phyloP scores from a whole-genome alignment of 2,329 filamentous ascomycete species.

The Aureobasidium sp. region DNA sequence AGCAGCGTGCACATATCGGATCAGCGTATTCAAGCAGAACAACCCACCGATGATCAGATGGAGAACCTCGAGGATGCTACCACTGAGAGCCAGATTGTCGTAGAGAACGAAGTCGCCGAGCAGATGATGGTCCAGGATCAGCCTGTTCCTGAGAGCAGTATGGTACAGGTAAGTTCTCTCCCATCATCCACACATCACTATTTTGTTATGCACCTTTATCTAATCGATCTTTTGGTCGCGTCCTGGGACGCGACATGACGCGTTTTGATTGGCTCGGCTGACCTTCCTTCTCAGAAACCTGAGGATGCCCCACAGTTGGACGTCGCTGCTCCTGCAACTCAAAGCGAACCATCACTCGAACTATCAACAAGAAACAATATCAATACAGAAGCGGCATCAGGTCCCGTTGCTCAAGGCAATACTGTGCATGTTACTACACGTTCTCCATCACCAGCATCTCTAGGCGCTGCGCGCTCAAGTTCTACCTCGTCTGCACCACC shows the following conservation, averaged over 20 bases:
- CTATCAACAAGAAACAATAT: neutral
- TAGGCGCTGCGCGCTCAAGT: slow-evolving; percentile 3
- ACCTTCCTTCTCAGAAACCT: neutral
- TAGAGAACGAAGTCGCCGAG: neutral
- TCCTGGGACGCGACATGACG: neutral
- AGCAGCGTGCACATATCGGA: slow-evolving; percentile 2
- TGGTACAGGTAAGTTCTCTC: slow-evolving; percentile 1
- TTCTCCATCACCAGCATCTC: neutral
- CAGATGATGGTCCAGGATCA: neutral
- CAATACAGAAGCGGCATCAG: neutral
- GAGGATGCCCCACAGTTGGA: neutral
- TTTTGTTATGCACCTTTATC: neutral
- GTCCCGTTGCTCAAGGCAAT: neutral
- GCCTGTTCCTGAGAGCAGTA: slow-evolving; percentile 4
- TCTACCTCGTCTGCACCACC: slow-evolving; percentile 6
- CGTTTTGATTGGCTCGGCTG: slow-evolving; percentile 10
- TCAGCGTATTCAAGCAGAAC: neutral
- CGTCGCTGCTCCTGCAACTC: neutral
- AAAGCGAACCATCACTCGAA: neutral
- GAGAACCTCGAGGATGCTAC: neutral
- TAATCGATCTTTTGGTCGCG: neutral
- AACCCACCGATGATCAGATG: neutral
- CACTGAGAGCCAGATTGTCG: slow-evolving; percentile 3
- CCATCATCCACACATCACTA: neutral
- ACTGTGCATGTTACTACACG: neutral